Base-by-base conservation (phyloP, 345 rosid genomes). In the Populus nigra region DNA sequence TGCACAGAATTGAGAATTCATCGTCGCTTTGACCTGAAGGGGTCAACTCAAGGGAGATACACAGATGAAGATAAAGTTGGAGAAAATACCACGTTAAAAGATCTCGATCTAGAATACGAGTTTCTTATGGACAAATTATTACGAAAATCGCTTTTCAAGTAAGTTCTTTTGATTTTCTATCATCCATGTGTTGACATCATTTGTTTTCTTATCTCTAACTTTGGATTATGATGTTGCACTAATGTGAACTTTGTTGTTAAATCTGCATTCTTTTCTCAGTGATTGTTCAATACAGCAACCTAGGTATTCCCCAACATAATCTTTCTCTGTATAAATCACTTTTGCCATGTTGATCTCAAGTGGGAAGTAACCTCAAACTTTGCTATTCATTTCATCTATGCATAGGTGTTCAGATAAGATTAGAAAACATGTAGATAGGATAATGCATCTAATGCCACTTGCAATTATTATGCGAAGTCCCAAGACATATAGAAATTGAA, bases 1-100 rank as follows among this genome's bases (percentile, higher is more conserved):
- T 95, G 97, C 89, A 95, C 99, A 68, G 98, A 93, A 82, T 83
- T 93, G 71, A 86, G 88, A 81, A 95, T 95, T 78, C 99, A 95
- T 85, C 89, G 89, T 61, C 90, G 96, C 49, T 95, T 90, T 78
- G 98, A 95, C 86, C 91, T 95, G 55, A 95, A 95, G 85, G 99
- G 99, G 36, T 95, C 99, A 72, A 69, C 94, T 47, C 82, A 87
- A 4, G 99, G 99, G 81, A 91, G 99, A 87, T 83, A 6, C 73
- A 93, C 98, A 74, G 89, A 86, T 75, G 85, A 84, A 82, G 86
- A 73, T 36, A 95, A 92, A 77, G 91, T 91, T 71, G 81, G 73
- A 25, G 91, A 89, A 75, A 88, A 88, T 75, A 88, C 96, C 59
- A 95, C 99, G 1, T 79, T 95, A 79, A 95, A 95, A 81, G 99